Base-by-base conservation (phyloP, 2,329 filamentous ascomycete genomes). In the Chrysoporthe deuterocubensis region DNA sequence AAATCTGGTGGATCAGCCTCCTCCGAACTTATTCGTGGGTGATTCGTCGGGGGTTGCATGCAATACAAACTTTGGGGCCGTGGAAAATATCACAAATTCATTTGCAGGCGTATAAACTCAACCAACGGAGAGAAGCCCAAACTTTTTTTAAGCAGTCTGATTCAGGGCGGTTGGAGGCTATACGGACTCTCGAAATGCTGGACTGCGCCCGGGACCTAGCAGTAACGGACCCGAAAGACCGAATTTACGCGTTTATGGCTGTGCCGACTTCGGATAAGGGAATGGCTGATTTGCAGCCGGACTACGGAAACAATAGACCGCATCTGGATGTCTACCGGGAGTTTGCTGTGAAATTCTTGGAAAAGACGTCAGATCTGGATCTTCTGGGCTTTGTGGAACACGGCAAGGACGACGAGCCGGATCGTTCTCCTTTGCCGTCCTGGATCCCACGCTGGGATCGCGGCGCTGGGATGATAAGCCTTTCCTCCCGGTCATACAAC, bases 341-440 rank as follows among this genome's bases (percentile, higher is more conserved):
- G 9, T 64, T 67, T 50, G 65, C 65, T 7, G 40, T 14, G 34
- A 40, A 52, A 32, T 64, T 50, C 43, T 13, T 67, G 26, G 44
- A 58, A 21, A 32, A 13, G 21, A 64, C 40, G 7, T 40, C 48
- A 40, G 43, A 67, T n/a, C 32, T 67, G 59, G 59, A 64, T 50
- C 48, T 67, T 32, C 42, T 67, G 42, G 11, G 9, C 26, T 67
- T 4, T 14, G 60, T 64, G 37, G 26, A 50, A 13, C 50, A 63
- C 26, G 43, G n/a, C 80, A 62, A 82, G 71, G 69, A 82, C 80
- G 21, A 82, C 8, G 57, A 60, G 18, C 57, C 32, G 70, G 58
- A 81, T 81, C 64, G 79, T 77, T 50, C 79, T 1, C 4, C 13
- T 14, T 60, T 82, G 76, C 50, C 65, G 2, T 67, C 65, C 4